phyloP scores from a whole-genome alignment of 116 monocot species.

The Papilionanthe hybrid region DNA sequence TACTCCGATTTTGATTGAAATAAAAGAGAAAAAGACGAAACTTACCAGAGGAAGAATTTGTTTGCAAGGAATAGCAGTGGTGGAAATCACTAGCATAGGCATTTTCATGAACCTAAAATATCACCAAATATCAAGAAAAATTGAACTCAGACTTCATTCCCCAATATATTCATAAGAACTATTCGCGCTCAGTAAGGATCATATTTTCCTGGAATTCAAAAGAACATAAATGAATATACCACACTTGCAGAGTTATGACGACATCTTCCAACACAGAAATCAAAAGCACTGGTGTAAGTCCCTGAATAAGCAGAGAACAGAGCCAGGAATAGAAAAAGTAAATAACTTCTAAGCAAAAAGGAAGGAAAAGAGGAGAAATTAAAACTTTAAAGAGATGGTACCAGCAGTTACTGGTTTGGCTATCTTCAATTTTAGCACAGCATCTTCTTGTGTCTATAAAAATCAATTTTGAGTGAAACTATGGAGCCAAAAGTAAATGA shows the following conservation, averaged over 20 bases:
- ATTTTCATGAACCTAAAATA: slow-evolving; percentile 92
- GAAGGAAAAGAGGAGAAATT: not conserved
- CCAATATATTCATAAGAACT: not conserved
- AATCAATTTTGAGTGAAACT: not conserved
- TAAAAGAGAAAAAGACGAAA: not conserved
- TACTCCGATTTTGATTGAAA: not conserved
- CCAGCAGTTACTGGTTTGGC: slow-evolving; percentile 90
- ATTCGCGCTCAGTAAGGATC: not conserved
- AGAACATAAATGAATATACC: slow-evolving; percentile 36
- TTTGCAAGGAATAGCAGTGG: slow-evolving; percentile 66
- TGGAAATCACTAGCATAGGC: slow-evolving; percentile 94
- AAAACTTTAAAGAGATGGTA: slow-evolving; percentile 17
- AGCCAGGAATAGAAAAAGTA: not conserved
- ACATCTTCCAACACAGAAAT: slow-evolving; percentile 92
- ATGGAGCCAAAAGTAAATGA: not conserved
- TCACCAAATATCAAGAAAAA: not conserved
- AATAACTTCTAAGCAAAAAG: not conserved
- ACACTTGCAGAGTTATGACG: slow-evolving; percentile 98
- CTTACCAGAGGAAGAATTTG: slow-evolving; percentile 66
- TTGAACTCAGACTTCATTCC: not conserved
- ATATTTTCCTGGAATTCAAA: not conserved
- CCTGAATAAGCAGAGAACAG: slow-evolving; percentile 33
- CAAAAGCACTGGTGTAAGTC: slow-evolving; percentile 70
- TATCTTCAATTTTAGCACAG: slow-evolving; percentile 73
- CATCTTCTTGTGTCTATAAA: slow-evolving; percentile 60